These are phyloP conservation scores for Fomes fomentarius DNA, from an alignment of 1,284 basidiomycete genomes.

Conservation along the genomic window DNA sequence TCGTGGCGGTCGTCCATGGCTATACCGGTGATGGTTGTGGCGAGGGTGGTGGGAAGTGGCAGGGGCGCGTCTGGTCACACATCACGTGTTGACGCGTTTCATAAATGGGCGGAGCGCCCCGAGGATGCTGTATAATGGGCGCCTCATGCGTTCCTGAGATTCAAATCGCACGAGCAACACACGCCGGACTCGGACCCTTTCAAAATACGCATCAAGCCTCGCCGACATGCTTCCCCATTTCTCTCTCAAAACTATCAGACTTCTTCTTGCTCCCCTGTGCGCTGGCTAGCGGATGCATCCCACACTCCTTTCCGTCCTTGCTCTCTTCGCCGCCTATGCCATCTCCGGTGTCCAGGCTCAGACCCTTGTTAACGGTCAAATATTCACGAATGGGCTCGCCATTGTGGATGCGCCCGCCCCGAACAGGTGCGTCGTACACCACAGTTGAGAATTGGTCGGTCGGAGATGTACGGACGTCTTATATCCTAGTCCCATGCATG, in stretches of 20 bases:
- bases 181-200: background rate
- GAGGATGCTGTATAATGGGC: conserved; percentile 17
- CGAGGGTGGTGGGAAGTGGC: conserved; percentile 13
- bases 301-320: conserved; percentile 26
- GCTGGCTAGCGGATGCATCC: conserved; percentile 19
- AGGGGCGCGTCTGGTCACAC: conserved; percentile 22
- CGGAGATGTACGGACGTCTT: background rate
- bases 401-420: conserved; percentile 52
- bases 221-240: background rate
- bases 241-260: background rate
- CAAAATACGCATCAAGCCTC: background rate
- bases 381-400: conserved; percentile 51
- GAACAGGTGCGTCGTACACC: conserved; percentile 38
- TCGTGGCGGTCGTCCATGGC: conserved; percentile 56
- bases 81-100: conserved; percentile 26
- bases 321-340: conserved; percentile 12
- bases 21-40: conserved; percentile 37
- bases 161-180: no score
- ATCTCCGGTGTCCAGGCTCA: conserved; percentile 26
- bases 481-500: conserved; percentile 31
- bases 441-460: background rate
- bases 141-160: conserved; percentile 12
- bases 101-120: conserved; percentile 6
- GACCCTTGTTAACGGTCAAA: conserved; percentile 43
- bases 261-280: background rate